These are phyloP conservation scores for Solanum microdontum DNA, from an alignment of 257 asterid genomes.

Conservation along the genomic window DNA sequence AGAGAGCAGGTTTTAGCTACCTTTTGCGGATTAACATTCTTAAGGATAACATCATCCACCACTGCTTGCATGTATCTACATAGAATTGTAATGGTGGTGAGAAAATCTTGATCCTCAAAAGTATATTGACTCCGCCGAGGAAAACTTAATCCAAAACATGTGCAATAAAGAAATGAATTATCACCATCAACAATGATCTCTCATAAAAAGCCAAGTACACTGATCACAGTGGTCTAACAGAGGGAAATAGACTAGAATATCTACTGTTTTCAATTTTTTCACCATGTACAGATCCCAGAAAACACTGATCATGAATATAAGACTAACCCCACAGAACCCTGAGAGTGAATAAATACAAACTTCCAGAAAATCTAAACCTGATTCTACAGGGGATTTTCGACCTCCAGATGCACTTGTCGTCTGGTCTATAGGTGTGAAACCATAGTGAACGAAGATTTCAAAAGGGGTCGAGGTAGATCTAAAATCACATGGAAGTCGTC, in stretches of 20 bases:
- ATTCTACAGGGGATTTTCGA: not conserved
- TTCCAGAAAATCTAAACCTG: not conserved
- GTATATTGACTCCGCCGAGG: not conserved
- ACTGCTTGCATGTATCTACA: slow-evolving; percentile 97
- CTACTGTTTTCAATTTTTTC: not conserved
- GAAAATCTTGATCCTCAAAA: not conserved
- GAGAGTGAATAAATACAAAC: not conserved
- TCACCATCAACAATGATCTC: not conserved
- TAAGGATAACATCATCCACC: slow-evolving; percentile 67
- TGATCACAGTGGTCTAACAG: not conserved
- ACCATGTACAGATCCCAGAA: not conserved
- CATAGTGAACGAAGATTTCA: not conserved
- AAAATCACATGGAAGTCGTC: not conserved
- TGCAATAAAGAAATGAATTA: not conserved
- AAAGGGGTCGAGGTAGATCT: not conserved
- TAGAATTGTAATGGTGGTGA: slow-evolving; percentile 2
- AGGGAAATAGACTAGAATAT: not conserved
- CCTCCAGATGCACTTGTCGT: not conserved
- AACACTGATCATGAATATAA: not conserved
- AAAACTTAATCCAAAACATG: not conserved
- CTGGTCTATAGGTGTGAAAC: not conserved
- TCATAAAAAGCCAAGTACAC: not conserved
- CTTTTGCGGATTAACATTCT: slow-evolving; percentile 64
- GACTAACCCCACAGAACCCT: not conserved
- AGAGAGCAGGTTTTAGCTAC: slow-evolving; percentile 24